Evolutionary conservation across 805 yeast species (phyloP).

Genomic region (Kluyveromyces starmeri): DNA sequence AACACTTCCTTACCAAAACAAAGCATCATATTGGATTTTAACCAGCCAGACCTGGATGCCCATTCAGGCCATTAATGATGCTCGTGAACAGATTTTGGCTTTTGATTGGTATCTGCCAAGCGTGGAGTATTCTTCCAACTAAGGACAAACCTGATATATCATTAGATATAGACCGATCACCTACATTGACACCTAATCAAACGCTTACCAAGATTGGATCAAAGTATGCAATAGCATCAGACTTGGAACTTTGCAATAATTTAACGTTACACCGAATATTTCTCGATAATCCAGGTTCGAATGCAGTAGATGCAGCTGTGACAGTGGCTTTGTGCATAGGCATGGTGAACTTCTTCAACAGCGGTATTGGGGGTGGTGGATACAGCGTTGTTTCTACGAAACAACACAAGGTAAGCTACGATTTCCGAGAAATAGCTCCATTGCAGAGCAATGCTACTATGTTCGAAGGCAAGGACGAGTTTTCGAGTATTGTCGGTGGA

Average conservation of each 20-base stretch:
- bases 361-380: conserved; percentile 94
- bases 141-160: conserved; percentile 30
- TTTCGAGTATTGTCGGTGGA: conserved; percentile 65
- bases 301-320: conserved; percentile 91
- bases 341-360: conserved; percentile 65
- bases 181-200: conserved; percentile 30
- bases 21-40: too few relatives aligned
- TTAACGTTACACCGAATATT: conserved; percentile 22
- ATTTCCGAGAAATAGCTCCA: conserved; percentile 90
- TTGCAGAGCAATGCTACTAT: conserved; percentile 48
- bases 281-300: conserved; percentile 38
- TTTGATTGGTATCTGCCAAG: neutral
- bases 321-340: conserved; percentile 88
- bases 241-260: conserved; percentile 29
- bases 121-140: neutral
- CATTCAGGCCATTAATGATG: neutral
- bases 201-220: conserved; percentile 17
- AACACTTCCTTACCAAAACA: too few relatives aligned
- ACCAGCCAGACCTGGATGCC: too few relatives aligned
- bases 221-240: conserved; percentile 31
- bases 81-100: neutral
- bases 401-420: conserved; percentile 51
- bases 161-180: conserved; percentile 29
- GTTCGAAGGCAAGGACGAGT: conserved; percentile 41
- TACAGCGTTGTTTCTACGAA: conserved; percentile 43